Conservation (phyloP, 1,284 basidiomycete species). For the Pterulicium gracile region DNA sequence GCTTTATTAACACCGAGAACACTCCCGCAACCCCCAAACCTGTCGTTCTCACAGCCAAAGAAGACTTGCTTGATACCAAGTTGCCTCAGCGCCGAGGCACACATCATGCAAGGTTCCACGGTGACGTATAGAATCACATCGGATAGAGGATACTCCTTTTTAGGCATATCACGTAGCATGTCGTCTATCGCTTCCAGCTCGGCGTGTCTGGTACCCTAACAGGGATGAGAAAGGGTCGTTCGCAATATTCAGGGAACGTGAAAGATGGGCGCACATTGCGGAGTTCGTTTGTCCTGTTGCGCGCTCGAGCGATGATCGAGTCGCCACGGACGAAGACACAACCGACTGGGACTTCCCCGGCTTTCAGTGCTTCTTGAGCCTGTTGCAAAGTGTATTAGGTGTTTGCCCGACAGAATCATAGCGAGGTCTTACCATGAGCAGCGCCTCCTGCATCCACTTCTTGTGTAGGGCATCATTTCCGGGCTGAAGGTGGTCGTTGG, state of each 20-base stretch:
- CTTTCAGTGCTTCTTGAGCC: conserved; percentile 80
- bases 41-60: conserved; percentile 93
- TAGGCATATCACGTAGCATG: conserved; percentile 57
- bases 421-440: conserved; percentile 13
- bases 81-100: conserved; percentile 89
- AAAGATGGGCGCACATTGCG: conserved; percentile 54
- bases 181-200: conserved; percentile 95
- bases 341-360: conserved; percentile 91
- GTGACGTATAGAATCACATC: conserved; percentile 92
- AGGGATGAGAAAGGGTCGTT: conserved; percentile 5
- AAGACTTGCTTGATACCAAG: conserved; percentile 86
- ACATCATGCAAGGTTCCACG: conserved; percentile 99
- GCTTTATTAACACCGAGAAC: conserved; percentile 79
- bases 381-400: conserved; percentile 16
- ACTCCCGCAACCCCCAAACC: conserved; percentile 96
- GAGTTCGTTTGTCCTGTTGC: conserved; percentile 93
- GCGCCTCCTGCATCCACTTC: conserved; percentile 14
- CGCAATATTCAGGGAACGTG: conserved; percentile 6
- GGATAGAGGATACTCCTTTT: conserved; percentile 68
- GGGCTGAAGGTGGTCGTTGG: not conserved
- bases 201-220: conserved; percentile 95
- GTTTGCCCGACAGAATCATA: conserved; percentile 27
- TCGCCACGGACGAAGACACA: conserved; percentile 87
- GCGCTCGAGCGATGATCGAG: conserved; percentile 70
- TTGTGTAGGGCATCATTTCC: conserved; percentile 9